Base-by-base conservation (phyloP, 1,284 basidiomycete species). In the Rhodotorula sp. region DNA sequence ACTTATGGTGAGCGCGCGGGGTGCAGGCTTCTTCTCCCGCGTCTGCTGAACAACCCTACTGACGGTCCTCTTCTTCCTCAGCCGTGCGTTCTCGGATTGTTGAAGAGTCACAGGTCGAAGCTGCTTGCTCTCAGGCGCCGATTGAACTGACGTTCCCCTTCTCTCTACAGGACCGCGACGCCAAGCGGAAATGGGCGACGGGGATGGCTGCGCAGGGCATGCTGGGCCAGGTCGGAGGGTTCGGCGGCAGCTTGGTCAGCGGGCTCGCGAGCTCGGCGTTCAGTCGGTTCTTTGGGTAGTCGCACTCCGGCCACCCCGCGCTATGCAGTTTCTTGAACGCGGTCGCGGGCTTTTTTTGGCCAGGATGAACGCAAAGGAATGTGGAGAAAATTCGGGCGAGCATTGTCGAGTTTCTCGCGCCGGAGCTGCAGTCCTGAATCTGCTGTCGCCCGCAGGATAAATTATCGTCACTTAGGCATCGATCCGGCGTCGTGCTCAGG, bases 1-100 rank as follows among this genome's bases (percentile, higher is more conserved):
- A 95, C 92, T 71, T 95, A 91, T 79, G 93, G 73, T 75, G 60
- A 64, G 72, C 55, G 37, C 37, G 10, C 37, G 18, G 46, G 46
- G 33, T 37, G 37, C 24, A 30, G 17, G 14, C 3, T 12, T 29
- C 44, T 44, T n/a, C 20, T 12, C 24, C 0, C 29, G 15, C 61
- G 29, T 54, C 29, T 26, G 30, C 54, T 51, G 18, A 20, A 14
- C n/a, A n/a, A 22, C 58, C 30, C 7, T 22, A n/a, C 12, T 55
- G 42, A 20, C 42, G 22, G n/a, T 10, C 12, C n/a, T 12, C 12
- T 26, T n/a, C 2, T 26, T 26, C 17, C 37, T 37, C 61, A 62
- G 61, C 61, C n/a, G 61, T 62, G 30, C 26, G 61, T 24, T n/a
- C 29, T 7, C 17, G 33, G 0, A 18, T 29, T 18, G 15, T 2